Base-by-base conservation (phyloP, 2,329 filamentous ascomycete genomes). In the Tolypocladium ovalisporum region DNA sequence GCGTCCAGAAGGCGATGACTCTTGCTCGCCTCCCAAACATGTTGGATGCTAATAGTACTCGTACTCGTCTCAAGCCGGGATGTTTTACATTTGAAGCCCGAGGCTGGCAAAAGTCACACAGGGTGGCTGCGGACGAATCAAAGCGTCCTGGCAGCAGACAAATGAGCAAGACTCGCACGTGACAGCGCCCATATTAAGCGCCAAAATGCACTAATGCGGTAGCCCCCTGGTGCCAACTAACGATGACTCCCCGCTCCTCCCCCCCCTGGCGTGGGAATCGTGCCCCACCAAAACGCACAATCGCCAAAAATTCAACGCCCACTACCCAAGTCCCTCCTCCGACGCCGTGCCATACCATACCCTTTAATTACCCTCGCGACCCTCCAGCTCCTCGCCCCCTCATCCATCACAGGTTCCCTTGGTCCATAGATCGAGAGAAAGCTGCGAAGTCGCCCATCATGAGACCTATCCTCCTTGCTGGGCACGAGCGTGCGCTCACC, bases 401-500 rank as follows among this genome's bases (percentile, higher is more conserved):
- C 36, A 42, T 52, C 56, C 57, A 32, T 54, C 57, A 37, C 53
- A 40, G 24, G 37, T 55, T 53, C 54, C 29, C 54, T 52, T 55
- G 39, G 24, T 51, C 54, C 39, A 55, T 39, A 32, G 52, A 52
- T 51, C 54, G 52, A 60, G 49, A 58, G 55, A 61, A 37, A 62
- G 24, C 47, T 39, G 24, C 42, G 63, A 56, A 64, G 49, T 65
- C 63, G 65, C 70, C 74, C 78, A 90, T 76, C 62, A 99, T 99
- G 94, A 90, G 94, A 80, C 94, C 94, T 71, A 95, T 97, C 76
- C 82, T 99, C 68, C 84, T 99, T 69, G 87, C 90, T 74, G 94
- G 94, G 76, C 94, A 99, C 85, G 91, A 96, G 82, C 89, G 91
- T 80, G 90, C 91, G 77, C 83, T 96, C 76, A 96, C 90, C 72